phyloP scores from a whole-genome alignment of 2,329 filamentous ascomycete species.

The Trichoderma atroviride region DNA sequence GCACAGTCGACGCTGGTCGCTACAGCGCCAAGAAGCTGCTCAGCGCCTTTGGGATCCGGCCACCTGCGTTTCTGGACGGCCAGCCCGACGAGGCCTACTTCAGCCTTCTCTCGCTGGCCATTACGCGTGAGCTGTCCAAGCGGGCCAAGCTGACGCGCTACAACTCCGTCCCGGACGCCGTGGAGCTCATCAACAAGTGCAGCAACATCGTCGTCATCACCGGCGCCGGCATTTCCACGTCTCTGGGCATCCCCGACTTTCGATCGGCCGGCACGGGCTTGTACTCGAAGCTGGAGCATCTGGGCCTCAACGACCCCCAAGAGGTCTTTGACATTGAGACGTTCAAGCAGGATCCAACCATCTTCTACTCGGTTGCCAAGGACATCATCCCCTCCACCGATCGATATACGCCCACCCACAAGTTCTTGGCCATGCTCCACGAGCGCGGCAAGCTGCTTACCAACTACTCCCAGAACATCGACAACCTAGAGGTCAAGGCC shows the following conservation, averaged over 20 bases:
- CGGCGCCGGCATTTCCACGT: slow-evolving; percentile 94
- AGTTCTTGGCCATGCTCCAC: slow-evolving; percentile 88
- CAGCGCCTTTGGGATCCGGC: slow-evolving; percentile 79
- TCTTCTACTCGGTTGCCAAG: slow-evolving; percentile 90
- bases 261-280: slow-evolving; percentile 90
- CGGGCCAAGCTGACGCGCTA: slow-evolving; percentile 77
- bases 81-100: slow-evolving; percentile 70
- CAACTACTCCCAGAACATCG: slow-evolving; percentile 98
- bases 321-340: slow-evolving; percentile 92
- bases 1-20: slow-evolving; percentile 67
- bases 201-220: slow-evolving; percentile 92
- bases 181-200: slow-evolving; percentile 70
- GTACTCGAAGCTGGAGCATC: slow-evolving; percentile 79
- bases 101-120: slow-evolving; percentile 72
- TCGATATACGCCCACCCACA: slow-evolving; percentile 87
- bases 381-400: slow-evolving; percentile 83
- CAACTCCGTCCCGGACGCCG: slow-evolving; percentile 88
- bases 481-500: slow-evolving; percentile 88
- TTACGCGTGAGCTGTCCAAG: slow-evolving; percentile 79
- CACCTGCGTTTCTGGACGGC: slow-evolving; percentile 73
- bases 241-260: slow-evolving; percentile 95
- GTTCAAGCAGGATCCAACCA: slow-evolving; percentile 82
- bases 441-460: slow-evolving; percentile 87
- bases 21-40: slow-evolving; percentile 82
- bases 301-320: slow-evolving; percentile 81